Conservation (phyloP, 192 early-diverging fungal species). For the Anaeromyces robustus region DNA sequence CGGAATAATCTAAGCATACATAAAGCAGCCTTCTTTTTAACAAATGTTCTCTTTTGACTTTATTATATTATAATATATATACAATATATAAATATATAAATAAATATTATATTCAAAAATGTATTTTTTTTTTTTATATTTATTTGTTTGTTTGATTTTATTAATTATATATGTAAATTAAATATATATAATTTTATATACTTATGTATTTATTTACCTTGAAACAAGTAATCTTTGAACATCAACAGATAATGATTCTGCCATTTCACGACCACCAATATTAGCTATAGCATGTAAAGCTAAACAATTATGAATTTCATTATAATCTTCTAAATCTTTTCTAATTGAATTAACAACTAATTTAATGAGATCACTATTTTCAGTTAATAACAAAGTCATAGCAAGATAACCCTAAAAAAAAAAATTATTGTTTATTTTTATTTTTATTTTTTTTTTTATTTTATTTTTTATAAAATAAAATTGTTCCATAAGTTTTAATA, state of each 20-base stretch:
- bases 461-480: too few species aligned
- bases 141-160: too few species aligned
- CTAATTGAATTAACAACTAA: conserved; percentile 76
- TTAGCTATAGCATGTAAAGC: conserved; percentile 97
- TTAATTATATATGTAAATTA: too few species aligned
- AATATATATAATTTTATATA: too few species aligned
- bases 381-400: conserved; percentile 75
- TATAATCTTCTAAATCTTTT: conserved; percentile 70
- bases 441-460: too few species aligned
- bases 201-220: conserved; percentile 49
- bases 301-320: conserved; percentile 75
- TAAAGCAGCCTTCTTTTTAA: conserved; percentile 93
- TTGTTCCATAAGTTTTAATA: too few species aligned
- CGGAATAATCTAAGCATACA: conserved; percentile 78
- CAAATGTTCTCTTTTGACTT: conserved; percentile 61
- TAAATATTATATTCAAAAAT: too few species aligned
- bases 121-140: background rate
- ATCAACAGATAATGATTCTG: conserved; percentile 64
- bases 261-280: conserved; percentile 81
- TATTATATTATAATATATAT: background rate
- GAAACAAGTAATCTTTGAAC: conserved; percentile 72
- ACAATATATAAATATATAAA: too few species aligned
- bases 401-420: conserved; percentile 80
- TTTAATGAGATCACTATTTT: conserved; percentile 67
- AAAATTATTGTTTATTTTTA: background rate